Evolutionary conservation across 192 early-diverging fungal genomes (phyloP).

Genomic region (Entomortierella chlamydospora): DNA sequence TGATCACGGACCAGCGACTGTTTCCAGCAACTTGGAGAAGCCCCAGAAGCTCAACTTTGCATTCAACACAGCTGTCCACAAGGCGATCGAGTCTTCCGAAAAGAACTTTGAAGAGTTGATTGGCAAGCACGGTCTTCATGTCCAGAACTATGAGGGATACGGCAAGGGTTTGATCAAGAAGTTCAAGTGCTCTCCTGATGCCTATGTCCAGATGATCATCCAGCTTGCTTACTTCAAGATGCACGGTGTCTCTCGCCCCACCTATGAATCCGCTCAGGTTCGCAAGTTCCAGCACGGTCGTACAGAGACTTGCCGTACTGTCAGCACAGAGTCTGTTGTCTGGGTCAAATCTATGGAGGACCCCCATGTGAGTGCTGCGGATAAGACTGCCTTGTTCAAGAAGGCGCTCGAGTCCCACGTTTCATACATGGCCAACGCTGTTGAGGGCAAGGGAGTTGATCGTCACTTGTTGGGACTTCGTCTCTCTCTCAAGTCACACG

Average conservation of each 20-base stretch:
- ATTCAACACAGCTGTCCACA: conserved; percentile 67
- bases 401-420: conserved; percentile 83
- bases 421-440: conserved; percentile 81
- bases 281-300: conserved; percentile 93
- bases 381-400: conserved; percentile 78
- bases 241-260: conserved; percentile 80
- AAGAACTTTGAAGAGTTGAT: conserved; percentile 85
- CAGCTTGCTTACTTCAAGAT: conserved; percentile 97
- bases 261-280: conserved; percentile 95
- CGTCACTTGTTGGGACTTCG: conserved; percentile 92
- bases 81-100: conserved; percentile 74
- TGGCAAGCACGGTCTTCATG: conserved; percentile 83
- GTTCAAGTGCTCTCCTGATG: conserved; percentile 82
- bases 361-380: conserved; percentile 51
- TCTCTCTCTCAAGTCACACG: conserved; percentile 77
- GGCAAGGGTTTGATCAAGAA: conserved; percentile 96
- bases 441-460: conserved; percentile 90
- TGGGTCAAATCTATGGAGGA: conserved; percentile 93
- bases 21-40: conserved; percentile 67
- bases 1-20: conserved; percentile 72
- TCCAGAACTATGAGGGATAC: conserved; percentile 87
- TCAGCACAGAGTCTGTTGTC: conserved; percentile 76
- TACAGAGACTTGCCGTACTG: conserved; percentile 93
- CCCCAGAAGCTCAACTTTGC: conserved; percentile 83
- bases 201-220: conserved; percentile 91